A percentile compares a stretch with the other conserved stretches of the same genome.
Evolutionary conservation across 2,329 filamentous ascomycete species (phyloP).

Genomic region (Penicillium brasilianum): DNA sequence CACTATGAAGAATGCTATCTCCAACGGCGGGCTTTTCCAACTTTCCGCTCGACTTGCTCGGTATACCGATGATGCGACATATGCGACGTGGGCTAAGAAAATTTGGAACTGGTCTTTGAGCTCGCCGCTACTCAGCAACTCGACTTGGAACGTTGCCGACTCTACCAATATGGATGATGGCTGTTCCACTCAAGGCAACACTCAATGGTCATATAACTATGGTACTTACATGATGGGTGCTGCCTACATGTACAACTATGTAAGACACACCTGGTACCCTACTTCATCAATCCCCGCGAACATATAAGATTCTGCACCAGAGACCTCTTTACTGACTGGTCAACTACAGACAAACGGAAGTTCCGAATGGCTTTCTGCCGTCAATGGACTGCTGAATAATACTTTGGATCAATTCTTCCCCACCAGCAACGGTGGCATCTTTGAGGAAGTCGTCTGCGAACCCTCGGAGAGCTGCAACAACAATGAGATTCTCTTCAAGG

Average conservation of each 20-base stretch:
- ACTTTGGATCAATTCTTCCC: slow-evolving; percentile 55
- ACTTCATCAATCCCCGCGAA: neutral
- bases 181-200: slow-evolving; percentile 66
- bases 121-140: slow-evolving; percentile 63
- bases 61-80: slow-evolving; percentile 66
- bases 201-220: slow-evolving; percentile 71
- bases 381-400: slow-evolving; percentile 61
- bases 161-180: slow-evolving; percentile 59
- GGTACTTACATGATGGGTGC: slow-evolving; percentile 64
- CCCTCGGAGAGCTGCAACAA: slow-evolving; percentile 63
- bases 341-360: slow-evolving; percentile 53
- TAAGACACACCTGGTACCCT: slow-evolving; percentile 34
- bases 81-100: slow-evolving; percentile 65
- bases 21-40: slow-evolving; percentile 81
- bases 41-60: slow-evolving; percentile 75
- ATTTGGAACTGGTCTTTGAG: slow-evolving; percentile 65
- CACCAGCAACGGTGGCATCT: slow-evolving; percentile 23
- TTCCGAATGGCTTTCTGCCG: slow-evolving; percentile 59
- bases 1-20: slow-evolving; percentile 80
- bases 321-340: neutral
- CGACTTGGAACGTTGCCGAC: slow-evolving; percentile 67
- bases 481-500: slow-evolving; percentile 66
- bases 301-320: too few species aligned
- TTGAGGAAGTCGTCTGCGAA: slow-evolving; percentile 69
- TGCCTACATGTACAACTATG: slow-evolving; percentile 71